These are phyloP conservation scores for Alternaria ethzedia DNA, from an alignment of 2,329 filamentous ascomycete genomes.

Conservation along the genomic window DNA sequence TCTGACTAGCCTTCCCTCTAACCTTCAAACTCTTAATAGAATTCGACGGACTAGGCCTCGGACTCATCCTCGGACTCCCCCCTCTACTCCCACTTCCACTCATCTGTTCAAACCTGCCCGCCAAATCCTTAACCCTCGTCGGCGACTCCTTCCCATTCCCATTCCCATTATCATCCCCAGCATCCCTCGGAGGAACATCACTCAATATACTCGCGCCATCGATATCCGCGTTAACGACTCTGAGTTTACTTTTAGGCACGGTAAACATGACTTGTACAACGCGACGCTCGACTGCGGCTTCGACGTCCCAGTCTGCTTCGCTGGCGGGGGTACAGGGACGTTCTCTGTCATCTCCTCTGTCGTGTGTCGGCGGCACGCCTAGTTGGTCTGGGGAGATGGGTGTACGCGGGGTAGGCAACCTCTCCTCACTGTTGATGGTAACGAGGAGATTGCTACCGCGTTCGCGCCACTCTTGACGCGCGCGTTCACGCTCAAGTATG, in stretches of 20 bases:
- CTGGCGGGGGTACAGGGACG: slow-evolving; percentile 40
- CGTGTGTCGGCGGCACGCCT: slow-evolving; percentile 12
- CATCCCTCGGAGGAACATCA: slow-evolving; percentile 18
- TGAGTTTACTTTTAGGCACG: slow-evolving; percentile 81
- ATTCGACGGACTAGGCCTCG: slow-evolving; percentile 24
- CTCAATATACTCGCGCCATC: slow-evolving; percentile 38
- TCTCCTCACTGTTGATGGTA: slow-evolving; percentile 34
- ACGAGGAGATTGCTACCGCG: slow-evolving; percentile 37
- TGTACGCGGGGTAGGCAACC: slow-evolving; percentile 34
- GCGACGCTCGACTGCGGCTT: slow-evolving; percentile 54
- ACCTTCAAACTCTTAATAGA: slow-evolving; percentile 37
- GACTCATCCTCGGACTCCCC: slow-evolving; percentile 11
- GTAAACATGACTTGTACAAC: slow-evolving; percentile 80
- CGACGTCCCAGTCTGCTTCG: slow-evolving; percentile 60
- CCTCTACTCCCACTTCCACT: neutral
- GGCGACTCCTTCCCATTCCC: slow-evolving; percentile 11
- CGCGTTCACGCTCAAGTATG: slow-evolving; percentile 39
- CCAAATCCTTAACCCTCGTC: slow-evolving; percentile 38
- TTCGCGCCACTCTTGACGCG: slow-evolving; percentile 39
- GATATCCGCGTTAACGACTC: slow-evolving; percentile 76
- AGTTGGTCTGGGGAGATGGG: slow-evolving; percentile 34
- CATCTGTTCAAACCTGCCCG: slow-evolving; percentile 40
- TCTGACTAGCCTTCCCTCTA: slow-evolving; percentile 22
- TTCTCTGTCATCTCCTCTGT: slow-evolving; percentile 5
- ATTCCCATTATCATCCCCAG: slow-evolving; percentile 5